A percentile compares a stretch with the other conserved stretches of the same genome.
Conservation (phyloP, 2,329 filamentous ascomycete species). For the Lecanoromycetidae sp. region DNA sequence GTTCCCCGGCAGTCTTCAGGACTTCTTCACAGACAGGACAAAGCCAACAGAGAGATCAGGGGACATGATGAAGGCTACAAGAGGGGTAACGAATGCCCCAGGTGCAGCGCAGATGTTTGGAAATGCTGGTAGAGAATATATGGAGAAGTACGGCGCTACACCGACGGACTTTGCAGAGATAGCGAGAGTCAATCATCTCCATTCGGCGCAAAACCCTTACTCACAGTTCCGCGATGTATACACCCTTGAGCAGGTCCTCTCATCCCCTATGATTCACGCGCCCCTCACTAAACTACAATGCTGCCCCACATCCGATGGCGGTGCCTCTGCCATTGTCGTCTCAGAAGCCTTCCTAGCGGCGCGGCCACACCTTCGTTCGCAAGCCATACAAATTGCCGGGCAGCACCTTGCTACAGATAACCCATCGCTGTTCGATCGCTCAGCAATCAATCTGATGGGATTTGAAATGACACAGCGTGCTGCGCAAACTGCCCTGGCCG, state of each 20-base stretch:
- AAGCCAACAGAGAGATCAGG: conserved; percentile 63
- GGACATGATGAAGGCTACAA: conserved; percentile 70
- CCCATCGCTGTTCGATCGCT: conserved; percentile 63
- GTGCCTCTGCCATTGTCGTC: conserved; percentile 76
- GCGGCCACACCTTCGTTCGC: conserved; percentile 57
- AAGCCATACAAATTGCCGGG: conserved; percentile 81
- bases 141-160: conserved; percentile 84
- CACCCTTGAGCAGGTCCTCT: conserved; percentile 67
- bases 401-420: conserved; percentile 79
- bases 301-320: conserved; percentile 90
- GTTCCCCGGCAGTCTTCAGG: conserved; percentile 77
- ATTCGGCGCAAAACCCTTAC: conserved; percentile 88
- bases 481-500: conserved; percentile 53
- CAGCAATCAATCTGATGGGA: conserved; percentile 78
- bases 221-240: conserved; percentile 95
- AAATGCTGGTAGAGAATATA: conserved; percentile 87
- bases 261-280: conserved; percentile 64
- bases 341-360: conserved; percentile 80
- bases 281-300: conserved; percentile 97
- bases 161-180: conserved; percentile 88
- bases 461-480: conserved; percentile 72
- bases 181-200: conserved; percentile 79
- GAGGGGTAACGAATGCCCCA: conserved; percentile 70
- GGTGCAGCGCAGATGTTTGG: conserved; percentile 89
- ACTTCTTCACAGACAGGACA: conserved; percentile 71